These are phyloP conservation scores for Saprolegnia diclina DNA, from an alignment of 352 stramenopile species.

Conservation along the genomic window DNA sequence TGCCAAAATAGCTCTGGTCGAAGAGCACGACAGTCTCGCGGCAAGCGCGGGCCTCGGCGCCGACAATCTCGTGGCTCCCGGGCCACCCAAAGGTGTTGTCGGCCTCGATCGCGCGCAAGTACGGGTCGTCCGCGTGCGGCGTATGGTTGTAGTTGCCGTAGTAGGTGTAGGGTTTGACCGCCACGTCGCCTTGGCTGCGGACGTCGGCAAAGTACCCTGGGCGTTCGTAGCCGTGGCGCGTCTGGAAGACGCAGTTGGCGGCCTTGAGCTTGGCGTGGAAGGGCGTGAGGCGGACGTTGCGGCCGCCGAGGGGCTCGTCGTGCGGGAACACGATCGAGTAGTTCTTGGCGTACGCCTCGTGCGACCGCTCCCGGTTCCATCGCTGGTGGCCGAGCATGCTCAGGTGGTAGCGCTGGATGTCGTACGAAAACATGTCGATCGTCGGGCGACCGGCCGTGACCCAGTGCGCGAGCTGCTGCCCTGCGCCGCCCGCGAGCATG, in stretches of 20 bases:
- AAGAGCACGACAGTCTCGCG: constrained; percentile 32
- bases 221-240: constrained; percentile 33
- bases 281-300: constrained; percentile 28
- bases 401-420: constrained; percentile 29
- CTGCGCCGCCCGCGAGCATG: constrained; percentile 31
- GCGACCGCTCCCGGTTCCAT: constrained; percentile 30
- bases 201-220: constrained; percentile 30
- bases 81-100: constrained; percentile 33
- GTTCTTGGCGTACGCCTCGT: constrained; percentile 32
- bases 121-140: constrained; percentile 27
- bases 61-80: constrained; percentile 26
- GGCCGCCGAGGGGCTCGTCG: constrained; percentile 32
- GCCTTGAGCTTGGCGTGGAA: constrained; percentile 27
- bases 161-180: constrained; percentile 32
- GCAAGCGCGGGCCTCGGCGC: constrained; percentile 28
- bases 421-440: constrained; percentile 32
- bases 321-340: constrained; percentile 33
- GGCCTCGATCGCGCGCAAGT: constrained; percentile 29
- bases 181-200: not conserved
- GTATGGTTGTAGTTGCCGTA: constrained; percentile 33
- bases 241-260: constrained; percentile 32
- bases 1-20: constrained; percentile 36
- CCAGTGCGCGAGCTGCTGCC: constrained; percentile 30
- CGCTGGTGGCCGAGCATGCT: constrained; percentile 18
- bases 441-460: constrained; percentile 29